These are phyloP conservation scores for Arthrobotrys musiformis DNA, from an alignment of 2,329 filamentous ascomycete genomes.

Conservation along the genomic window DNA sequence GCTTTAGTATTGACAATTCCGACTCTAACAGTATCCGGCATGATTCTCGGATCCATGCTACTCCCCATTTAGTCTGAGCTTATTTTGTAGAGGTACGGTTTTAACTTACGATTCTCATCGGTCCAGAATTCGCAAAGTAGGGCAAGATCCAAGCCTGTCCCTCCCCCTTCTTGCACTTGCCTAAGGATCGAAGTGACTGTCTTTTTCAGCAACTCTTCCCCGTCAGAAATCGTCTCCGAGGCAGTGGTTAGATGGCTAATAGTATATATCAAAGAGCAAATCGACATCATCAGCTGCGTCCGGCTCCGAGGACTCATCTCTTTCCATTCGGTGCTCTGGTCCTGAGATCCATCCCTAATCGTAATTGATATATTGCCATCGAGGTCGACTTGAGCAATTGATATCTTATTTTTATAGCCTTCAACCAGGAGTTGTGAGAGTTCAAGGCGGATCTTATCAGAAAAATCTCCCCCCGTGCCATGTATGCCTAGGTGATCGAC, in stretches of 20 bases:
- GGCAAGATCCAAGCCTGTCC: constrained; percentile 36
- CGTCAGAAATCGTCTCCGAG: constrained; percentile 39
- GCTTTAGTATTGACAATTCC: constrained; percentile 30
- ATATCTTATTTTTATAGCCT: constrained; percentile 24
- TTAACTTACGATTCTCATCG: constrained; percentile 40
- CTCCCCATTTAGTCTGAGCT: constrained; percentile 32
- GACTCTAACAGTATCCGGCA: constrained; percentile 44
- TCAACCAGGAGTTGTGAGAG: constrained; percentile 36
- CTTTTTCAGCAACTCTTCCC: constrained; percentile 37
- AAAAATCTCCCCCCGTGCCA: not conserved
- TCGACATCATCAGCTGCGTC: constrained; percentile 35
- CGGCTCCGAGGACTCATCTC: constrained; percentile 42
- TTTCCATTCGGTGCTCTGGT: constrained; percentile 12
- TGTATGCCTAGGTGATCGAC: constrained; percentile 34
- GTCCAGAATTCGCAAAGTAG: constrained; percentile 45
- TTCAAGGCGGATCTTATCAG: constrained; percentile 6
- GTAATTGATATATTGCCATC: constrained; percentile 34
- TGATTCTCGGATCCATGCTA: constrained; percentile 51
- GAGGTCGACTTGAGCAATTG: constrained; percentile 23
- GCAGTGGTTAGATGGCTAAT: constrained; percentile 39
- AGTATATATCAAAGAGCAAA: constrained; percentile 44
- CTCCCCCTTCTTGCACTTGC: not conserved
- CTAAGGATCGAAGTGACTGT: constrained; percentile 23
- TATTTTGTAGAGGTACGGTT: not conserved
- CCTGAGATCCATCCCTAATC: constrained; percentile 13